Base-by-base conservation (phyloP, 2,329 filamentous ascomycete species). In the Mycosphaerella sp. region DNA sequence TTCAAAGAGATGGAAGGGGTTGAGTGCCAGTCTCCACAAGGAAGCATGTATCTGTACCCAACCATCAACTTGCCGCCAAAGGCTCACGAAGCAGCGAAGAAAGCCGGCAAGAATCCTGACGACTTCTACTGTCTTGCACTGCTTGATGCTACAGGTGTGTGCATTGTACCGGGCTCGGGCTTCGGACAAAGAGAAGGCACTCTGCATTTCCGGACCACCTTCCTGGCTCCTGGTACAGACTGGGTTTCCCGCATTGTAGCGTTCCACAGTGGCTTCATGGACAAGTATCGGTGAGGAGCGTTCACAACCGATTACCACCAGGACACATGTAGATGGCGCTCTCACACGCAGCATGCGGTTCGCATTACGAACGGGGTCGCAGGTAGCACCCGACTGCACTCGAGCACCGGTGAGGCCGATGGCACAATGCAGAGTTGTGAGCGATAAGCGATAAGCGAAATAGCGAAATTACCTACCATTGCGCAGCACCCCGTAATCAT, bases 31-130 rank as follows among this genome's bases (percentile, higher is more conserved):
- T 79, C 82, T 61, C 93, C 93, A 50, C 87, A 95, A 79, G 93
- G 93, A 54, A 85, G 87, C 68, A 98, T 98, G 93, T 98, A 98
- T 75, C 86, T 98, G 64, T 98, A 97, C 81, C 93, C 93, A 18
- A 93, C 88, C 62, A 95, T 98, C 73, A 82, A 76, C 30, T 76
- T 98, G 18, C 81, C 93, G 1, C 62, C 73, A 18, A 88, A 87
- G 73, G 93, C 89, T 36, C 72, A 84, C 56, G 84, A 85, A 59
- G 87, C 87, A 13, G 93, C 93, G 30, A 67, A 75, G 63, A 68
- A 84, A 55, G 87, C 89, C 68, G 82, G 82, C 63, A 86, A 86
- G 65, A 75, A 78, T 10, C 74, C 91, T 1, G 93, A 98, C 64
- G 91, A 97, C 71, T 95, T 94, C 74, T 98, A 98, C 78, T 89